These are phyloP conservation scores for Pyrenochaeta sp. DNA, from an alignment of 2,329 filamentous ascomycete genomes.

Conservation along the genomic window DNA sequence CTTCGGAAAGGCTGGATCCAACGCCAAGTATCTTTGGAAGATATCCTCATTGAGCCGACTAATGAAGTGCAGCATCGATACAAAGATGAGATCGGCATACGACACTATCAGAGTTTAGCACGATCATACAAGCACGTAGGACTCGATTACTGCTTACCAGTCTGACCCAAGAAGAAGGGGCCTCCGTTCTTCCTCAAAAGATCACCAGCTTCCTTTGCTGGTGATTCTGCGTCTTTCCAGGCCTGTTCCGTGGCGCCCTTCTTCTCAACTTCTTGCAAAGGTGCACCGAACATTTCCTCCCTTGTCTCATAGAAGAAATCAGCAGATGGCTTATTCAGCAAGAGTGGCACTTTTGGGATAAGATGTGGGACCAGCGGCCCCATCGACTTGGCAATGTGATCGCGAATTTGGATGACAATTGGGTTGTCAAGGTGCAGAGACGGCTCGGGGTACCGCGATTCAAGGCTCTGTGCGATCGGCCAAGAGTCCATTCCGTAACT, in stretches of 20 bases:
- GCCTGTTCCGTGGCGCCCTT: conserved; percentile 59
- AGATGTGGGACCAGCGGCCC: conserved; percentile 23
- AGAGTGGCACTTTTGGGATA: conserved; percentile 57
- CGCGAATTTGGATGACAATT: conserved; percentile 55
- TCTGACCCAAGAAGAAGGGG: conserved; percentile 67
- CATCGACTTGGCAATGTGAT: conserved; percentile 42
- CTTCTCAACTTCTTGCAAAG: conserved; percentile 58
- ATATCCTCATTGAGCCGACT: conserved; percentile 45
- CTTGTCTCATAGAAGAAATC: conserved; percentile 67
- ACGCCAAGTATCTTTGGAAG: conserved; percentile 49
- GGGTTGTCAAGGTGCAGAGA: conserved; percentile 65
- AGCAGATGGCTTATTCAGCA: conserved; percentile 61
- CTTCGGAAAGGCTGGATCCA: conserved; percentile 47
- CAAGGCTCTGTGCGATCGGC: conserved; percentile 66
- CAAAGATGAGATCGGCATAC: conserved; percentile 61
- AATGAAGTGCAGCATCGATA: conserved; percentile 57
- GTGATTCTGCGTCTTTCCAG: conserved; percentile 56
- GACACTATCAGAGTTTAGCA: conserved; percentile 35
- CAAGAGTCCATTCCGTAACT: conserved; percentile 70
- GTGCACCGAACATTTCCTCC: conserved; percentile 58
- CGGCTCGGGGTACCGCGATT: conserved; percentile 65
- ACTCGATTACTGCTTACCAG: conserved; percentile 50
- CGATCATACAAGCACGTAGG: neutral
- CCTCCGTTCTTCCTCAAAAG: conserved; percentile 65
- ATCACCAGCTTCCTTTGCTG: conserved; percentile 45